Conservation (phyloP, 148 eudicot species). For the Diospyros kaki region DNA sequence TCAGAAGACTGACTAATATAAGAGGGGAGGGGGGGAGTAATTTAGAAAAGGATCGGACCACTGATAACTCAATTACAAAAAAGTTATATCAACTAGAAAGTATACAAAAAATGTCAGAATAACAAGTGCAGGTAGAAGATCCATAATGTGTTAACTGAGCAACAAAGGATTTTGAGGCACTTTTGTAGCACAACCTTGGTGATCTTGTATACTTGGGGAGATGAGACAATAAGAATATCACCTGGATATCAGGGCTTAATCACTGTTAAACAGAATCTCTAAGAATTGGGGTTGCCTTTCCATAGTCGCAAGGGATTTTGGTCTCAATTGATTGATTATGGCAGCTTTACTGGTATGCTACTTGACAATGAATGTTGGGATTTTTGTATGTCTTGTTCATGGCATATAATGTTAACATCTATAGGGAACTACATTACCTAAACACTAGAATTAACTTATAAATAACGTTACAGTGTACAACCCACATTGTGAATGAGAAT, state of each 20-base stretch:
- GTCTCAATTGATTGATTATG: neutral
- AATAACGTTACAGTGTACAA: neutral
- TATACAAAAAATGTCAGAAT: neutral
- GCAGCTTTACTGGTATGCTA: neutral
- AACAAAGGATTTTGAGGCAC: neutral
- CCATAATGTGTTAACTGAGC: neutral
- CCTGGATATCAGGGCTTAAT: conserved; percentile 2
- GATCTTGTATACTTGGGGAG: neutral
- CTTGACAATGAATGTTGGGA: neutral
- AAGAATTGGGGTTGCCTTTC: neutral
- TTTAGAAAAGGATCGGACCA: neutral
- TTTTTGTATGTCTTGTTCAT: neutral
- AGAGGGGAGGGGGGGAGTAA: neutral
- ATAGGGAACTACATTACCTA: neutral
- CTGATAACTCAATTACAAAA: neutral
- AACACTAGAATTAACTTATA: neutral
- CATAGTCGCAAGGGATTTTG: neutral
- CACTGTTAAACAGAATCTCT: neutral
- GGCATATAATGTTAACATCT: neutral
- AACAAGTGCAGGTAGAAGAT: neutral
- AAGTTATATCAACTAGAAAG: neutral
- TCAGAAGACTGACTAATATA: neutral
- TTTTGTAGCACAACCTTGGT: neutral
- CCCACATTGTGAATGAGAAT: neutral
- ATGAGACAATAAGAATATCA: neutral